These are phyloP conservation scores for Zychaea mexicana DNA, from an alignment of 371 early-diverging fungal genomes.

Conservation along the genomic window DNA sequence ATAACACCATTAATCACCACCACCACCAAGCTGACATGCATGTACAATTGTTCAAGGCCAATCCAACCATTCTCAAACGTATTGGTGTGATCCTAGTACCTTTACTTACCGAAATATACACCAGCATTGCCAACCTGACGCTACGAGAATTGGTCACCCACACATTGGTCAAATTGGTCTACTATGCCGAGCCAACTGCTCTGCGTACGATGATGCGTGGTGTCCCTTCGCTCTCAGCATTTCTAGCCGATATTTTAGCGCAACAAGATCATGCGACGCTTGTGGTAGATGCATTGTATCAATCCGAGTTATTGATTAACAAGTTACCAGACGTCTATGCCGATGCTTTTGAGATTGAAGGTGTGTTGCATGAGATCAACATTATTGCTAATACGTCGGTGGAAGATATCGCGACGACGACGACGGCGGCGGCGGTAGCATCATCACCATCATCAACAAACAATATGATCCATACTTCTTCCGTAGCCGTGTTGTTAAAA, in stretches of 20 bases:
- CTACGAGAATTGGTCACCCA: constrained; percentile 56
- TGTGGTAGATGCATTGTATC: constrained; percentile 55
- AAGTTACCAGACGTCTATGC: constrained; percentile 54
- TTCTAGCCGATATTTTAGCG: constrained; percentile 55
- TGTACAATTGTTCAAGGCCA: constrained; percentile 34
- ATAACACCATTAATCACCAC: neutral
- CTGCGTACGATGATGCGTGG: constrained; percentile 31
- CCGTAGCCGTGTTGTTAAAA: too few relatives aligned
- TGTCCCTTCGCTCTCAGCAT: constrained; percentile 49
- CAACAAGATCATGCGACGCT: constrained; percentile 57
- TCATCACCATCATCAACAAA: too few relatives aligned
- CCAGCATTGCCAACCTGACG: constrained; percentile 53
- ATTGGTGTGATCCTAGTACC: constrained; percentile 53
- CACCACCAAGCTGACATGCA: constrained; percentile 27
- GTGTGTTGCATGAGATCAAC: constrained; percentile 59
- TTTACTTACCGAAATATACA: constrained; percentile 53
- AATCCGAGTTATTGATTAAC: constrained; percentile 50
- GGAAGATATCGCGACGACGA: neutral
- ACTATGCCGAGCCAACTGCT: constrained; percentile 32
- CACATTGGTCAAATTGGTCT: constrained; percentile 53
- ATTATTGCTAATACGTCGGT: constrained; percentile 32
- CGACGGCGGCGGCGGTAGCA: too few relatives aligned
- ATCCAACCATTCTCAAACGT: constrained; percentile 38
- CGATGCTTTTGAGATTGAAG: constrained; percentile 59
- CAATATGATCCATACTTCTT: too few relatives aligned